Evolutionary conservation across 2,329 filamentous ascomycete genomes (phyloP).

Genomic region (Lecanicillium sp.): DNA sequence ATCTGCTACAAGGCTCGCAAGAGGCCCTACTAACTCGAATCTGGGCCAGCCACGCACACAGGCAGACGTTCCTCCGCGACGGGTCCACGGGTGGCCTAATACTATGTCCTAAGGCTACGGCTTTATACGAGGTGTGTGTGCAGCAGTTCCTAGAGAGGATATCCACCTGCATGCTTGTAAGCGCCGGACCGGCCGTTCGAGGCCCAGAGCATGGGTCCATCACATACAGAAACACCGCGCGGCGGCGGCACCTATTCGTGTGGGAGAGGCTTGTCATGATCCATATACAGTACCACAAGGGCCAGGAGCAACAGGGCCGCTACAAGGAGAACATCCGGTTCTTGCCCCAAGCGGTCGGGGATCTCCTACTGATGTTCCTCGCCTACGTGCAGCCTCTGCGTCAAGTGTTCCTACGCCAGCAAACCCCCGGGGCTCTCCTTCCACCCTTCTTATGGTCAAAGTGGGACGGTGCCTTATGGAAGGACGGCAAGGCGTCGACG

Average conservation of each 20-base stretch:
- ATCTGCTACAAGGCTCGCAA: not conserved
- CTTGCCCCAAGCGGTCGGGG: not conserved
- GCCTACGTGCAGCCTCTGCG: constrained; percentile 5
- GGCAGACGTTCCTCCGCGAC: not conserved
- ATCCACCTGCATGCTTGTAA: not conserved
- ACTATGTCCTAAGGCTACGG: not conserved
- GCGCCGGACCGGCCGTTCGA: not conserved
- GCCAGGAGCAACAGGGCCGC: not conserved
- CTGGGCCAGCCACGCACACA: not conserved
- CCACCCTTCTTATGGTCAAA: not conserved
- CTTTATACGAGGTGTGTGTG: not conserved
- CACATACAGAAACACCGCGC: constrained; percentile 3
- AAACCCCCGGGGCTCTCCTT: not conserved
- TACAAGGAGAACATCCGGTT: constrained; percentile 13
- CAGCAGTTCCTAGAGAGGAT: not conserved
- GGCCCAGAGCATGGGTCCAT: not conserved
- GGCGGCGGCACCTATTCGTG: constrained; percentile 1
- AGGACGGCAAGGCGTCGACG: not conserved
- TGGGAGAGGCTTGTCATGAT: constrained; percentile 12
- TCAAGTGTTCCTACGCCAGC: constrained; percentile 10
- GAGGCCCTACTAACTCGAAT: not conserved
- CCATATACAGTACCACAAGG: constrained; percentile 12
- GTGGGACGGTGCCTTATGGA: not conserved
- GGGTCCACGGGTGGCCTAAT: not conserved
- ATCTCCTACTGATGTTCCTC: constrained; percentile 9